phyloP scores from a whole-genome alignment of 352 stramenopile species.

The Phytophthora multivora region DNA sequence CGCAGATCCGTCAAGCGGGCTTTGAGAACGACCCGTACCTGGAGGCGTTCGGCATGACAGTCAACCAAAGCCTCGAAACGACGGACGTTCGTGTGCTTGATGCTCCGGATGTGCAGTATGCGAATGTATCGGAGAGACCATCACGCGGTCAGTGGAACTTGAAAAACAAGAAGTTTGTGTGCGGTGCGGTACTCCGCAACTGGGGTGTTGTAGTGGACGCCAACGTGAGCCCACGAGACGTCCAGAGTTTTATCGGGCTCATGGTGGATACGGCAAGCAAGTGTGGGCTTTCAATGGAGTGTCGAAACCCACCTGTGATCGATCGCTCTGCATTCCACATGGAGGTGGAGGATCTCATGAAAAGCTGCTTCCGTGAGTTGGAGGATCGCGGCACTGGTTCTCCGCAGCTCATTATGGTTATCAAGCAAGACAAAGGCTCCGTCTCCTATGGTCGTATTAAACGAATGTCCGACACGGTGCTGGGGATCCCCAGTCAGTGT shows the following conservation, averaged over 20 bases:
- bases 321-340: conserved; percentile 11
- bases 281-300: conserved; percentile 40
- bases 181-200: conserved; percentile 41
- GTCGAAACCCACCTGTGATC: conserved; percentile 31
- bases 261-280: conserved; percentile 40
- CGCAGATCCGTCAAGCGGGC: conserved; percentile 56
- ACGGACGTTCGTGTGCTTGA: conserved; percentile 52
- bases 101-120: conserved; percentile 63
- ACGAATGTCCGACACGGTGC: conserved; percentile 59
- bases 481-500: conserved; percentile 73
- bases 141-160: conserved; percentile 73
- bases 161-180: conserved; percentile 66
- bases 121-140: conserved; percentile 64
- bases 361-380: conserved; percentile 46
- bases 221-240: conserved; percentile 27
- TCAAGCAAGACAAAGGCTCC: conserved; percentile 45
- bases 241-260: conserved; percentile 43
- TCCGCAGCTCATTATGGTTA: conserved; percentile 60
- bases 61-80: conserved; percentile 52
- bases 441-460: conserved; percentile 64
- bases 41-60: conserved; percentile 58
- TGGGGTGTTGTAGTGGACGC: conserved; percentile 63
- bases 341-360: conserved; percentile 68
- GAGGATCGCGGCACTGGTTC: conserved; percentile 22
- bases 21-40: conserved; percentile 76